Conservation (phyloP, 306 rosid species). For the Heteromeles arbutifolia region DNA sequence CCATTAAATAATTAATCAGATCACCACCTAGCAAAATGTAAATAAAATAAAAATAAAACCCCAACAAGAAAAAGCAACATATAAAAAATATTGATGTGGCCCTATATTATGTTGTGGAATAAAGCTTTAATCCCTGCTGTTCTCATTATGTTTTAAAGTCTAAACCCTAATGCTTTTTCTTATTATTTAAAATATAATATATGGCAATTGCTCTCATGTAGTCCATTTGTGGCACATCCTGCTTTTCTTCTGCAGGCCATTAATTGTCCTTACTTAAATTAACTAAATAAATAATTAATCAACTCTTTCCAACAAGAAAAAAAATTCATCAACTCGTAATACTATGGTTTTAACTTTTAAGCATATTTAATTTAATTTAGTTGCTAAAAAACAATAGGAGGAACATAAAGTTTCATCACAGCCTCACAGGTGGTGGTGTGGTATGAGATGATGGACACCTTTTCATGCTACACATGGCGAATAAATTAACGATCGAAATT, state of each 20-base stretch:
- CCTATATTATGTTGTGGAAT: not conserved
- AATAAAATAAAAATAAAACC: not conserved
- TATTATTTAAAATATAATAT: not conserved
- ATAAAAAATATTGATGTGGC: not conserved
- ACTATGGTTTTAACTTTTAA: not conserved
- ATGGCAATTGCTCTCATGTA: not conserved
- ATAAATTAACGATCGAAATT: not conserved
- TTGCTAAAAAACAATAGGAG: not conserved
- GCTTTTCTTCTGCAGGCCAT: not conserved
- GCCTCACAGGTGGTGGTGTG: not conserved
- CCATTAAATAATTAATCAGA: not conserved
- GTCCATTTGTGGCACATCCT: not conserved
- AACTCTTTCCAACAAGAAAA: no score
- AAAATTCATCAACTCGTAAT: not conserved
- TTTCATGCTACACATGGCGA: not conserved
- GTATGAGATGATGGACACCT: not conserved
- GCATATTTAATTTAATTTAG: not conserved
- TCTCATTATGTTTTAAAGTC: not conserved
- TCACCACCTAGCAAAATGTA: not conserved
- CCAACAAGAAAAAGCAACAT: not conserved
- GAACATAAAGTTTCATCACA: conserved; percentile 11
- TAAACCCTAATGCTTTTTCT: not conserved
- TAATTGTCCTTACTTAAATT: not conserved
- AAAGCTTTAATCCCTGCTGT: not conserved
- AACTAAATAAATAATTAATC: no score